These are phyloP conservation scores for Rhodotorula glutinis DNA, from an alignment of 1,284 basidiomycete species.

Conservation along the genomic window DNA sequence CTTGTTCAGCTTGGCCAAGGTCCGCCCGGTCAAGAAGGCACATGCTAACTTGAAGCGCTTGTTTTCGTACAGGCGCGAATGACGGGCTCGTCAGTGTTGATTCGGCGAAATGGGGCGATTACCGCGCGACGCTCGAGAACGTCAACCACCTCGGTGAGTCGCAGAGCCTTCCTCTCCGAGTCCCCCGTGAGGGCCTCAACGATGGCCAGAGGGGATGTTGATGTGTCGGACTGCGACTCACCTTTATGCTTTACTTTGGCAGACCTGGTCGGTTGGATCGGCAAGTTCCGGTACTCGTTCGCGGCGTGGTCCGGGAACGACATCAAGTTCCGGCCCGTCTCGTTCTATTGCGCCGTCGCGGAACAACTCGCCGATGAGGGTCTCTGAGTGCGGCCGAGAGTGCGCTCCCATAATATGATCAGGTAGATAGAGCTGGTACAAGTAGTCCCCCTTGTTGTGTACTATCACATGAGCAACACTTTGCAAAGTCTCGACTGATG, in stretches of 20 bases:
- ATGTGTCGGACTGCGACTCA: no score
- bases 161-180: no score
- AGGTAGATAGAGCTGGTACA: no score
- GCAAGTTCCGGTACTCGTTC: constrained; percentile 64
- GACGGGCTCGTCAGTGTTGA: constrained; percentile 83
- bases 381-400: constrained; percentile 11
- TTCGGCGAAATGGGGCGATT: constrained; percentile 70
- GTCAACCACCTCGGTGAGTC: constrained; percentile 75
- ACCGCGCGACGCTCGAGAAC: constrained; percentile 69
- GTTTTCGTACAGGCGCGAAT: constrained; percentile 53
- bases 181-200: no score
- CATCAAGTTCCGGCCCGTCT: constrained; percentile 59
- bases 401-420: no score
- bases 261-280: constrained; percentile 52
- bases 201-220: no score
- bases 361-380: constrained; percentile 40
- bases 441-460: constrained; percentile 1
- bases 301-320: constrained; percentile 80
- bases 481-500: background rate
- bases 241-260: background rate
- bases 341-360: constrained; percentile 34
- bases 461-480: background rate
- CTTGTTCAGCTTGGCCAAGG: no score
- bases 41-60: background rate
- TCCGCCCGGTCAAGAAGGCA: background rate